Conservation (phyloP, 768 basidiomycete species). For the Clathrus columnatus region DNA sequence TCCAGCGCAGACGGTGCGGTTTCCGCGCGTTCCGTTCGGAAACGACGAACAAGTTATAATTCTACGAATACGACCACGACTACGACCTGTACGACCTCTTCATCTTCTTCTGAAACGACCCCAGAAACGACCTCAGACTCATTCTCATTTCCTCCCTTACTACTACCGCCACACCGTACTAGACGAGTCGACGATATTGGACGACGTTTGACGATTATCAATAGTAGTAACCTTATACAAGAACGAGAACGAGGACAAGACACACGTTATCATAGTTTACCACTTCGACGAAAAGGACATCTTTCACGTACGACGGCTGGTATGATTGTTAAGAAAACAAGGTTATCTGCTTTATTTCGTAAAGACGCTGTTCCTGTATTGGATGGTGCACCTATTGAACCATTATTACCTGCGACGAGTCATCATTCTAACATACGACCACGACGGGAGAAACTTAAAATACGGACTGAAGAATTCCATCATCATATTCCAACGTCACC, state of each 20-base stretch:
- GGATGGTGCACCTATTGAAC: background rate
- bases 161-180: background rate
- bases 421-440: background rate
- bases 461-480: background rate
- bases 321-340: constrained; percentile 7
- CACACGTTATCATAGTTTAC: constrained; percentile 3
- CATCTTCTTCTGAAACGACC: background rate
- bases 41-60: background rate
- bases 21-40: background rate
- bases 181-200: background rate
- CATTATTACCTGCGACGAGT: background rate
- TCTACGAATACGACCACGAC: background rate
- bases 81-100: background rate
- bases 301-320: constrained; percentile 8
- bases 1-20: background rate
- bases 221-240: background rate
- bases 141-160: background rate
- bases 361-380: constrained; percentile 9
- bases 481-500: background rate
- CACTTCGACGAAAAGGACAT: constrained; percentile 4
- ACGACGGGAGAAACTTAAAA: background rate
- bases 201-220: background rate
- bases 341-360: constrained; percentile 8
- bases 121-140: background rate
- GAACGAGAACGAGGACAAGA: background rate